Conservation (phyloP, 805 yeast species). For the Sungouiozyma intestinalis region DNA sequence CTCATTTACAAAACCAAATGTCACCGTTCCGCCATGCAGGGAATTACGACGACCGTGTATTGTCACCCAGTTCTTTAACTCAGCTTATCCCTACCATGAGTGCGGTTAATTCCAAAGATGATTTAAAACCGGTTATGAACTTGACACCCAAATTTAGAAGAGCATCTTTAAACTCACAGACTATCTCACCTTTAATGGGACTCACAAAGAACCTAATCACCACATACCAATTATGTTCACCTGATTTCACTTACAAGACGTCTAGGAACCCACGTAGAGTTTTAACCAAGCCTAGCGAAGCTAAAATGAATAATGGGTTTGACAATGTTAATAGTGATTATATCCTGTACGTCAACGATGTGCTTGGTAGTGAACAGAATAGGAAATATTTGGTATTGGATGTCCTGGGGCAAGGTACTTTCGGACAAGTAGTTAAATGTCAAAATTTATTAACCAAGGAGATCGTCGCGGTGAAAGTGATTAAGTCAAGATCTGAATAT, state of each 20-base stretch:
- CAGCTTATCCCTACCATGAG: slow-evolving; percentile 37
- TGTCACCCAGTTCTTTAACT: slow-evolving; percentile 5
- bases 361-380: slow-evolving; percentile 60
- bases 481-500: slow-evolving; percentile 84
- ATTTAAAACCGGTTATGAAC: slow-evolving; percentile 51
- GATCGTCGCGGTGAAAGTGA: slow-evolving; percentile 87
- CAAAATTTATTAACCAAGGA: slow-evolving; percentile 62
- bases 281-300: slow-evolving; percentile 85
- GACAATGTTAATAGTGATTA: slow-evolving; percentile 89
- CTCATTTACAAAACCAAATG: not conserved
- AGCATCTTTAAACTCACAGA: slow-evolving; percentile 51
- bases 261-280: slow-evolving; percentile 86
- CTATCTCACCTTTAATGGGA: slow-evolving; percentile 72
- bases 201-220: slow-evolving; percentile 67
- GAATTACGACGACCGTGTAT: slow-evolving; percentile 14
- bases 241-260: slow-evolving; percentile 71
- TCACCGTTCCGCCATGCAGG: slow-evolving; percentile 14
- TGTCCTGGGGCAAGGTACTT: slow-evolving; percentile 90
- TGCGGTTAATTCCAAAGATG: slow-evolving; percentile 35
- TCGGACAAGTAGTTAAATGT: slow-evolving; percentile 97
- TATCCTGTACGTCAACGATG: slow-evolving; percentile 87
- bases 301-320: slow-evolving; percentile 64
- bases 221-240: slow-evolving; percentile 77
- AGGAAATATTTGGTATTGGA: slow-evolving; percentile 83
- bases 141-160: slow-evolving; percentile 60